Percentiles rank a stretch among this genome's conserved stretches.
Evolutionary conservation across 371 early-diverging fungal species (phyloP).

Genomic region (Actinomortierella wolfii): DNA sequence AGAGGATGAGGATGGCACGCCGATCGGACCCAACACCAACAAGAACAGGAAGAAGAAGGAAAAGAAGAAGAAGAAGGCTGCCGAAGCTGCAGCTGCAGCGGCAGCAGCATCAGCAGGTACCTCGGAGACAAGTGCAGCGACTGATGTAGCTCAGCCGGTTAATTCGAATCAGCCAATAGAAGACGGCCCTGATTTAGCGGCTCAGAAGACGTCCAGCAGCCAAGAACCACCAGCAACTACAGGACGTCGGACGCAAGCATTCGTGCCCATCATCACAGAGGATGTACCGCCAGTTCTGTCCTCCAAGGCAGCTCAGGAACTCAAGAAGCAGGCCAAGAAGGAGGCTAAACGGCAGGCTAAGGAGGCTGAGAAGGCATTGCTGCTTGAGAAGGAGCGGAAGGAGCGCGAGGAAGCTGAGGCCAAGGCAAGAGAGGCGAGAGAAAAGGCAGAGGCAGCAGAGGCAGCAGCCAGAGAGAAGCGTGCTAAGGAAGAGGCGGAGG

Average conservation of each 20-base stretch:
- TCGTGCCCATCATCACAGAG: background rate
- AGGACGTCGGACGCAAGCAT: background rate
- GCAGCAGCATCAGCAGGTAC: constrained; percentile 5
- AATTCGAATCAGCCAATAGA: background rate
- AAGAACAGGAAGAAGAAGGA: constrained; percentile 53
- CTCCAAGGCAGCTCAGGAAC: constrained; percentile 26
- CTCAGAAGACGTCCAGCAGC: background rate
- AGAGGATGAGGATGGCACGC: constrained; percentile 29
- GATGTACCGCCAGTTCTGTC: constrained; percentile 18
- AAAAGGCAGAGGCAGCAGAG: constrained; percentile 24
- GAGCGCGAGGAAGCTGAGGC: constrained; percentile 39
- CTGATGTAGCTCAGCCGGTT: too few relatives aligned
- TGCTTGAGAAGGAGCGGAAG: constrained; percentile 8
- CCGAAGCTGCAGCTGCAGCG: constrained; percentile 37
- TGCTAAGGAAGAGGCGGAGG: constrained; percentile 24
- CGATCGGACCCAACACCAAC: constrained; percentile 18
- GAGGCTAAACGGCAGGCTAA: constrained; percentile 45
- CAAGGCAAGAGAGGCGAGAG: constrained; percentile 48
- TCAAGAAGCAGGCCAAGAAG: constrained; percentile 44
- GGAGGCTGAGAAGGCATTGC: constrained; percentile 10
- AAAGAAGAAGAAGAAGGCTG: constrained; percentile 51
- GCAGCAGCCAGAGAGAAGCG: constrained; percentile 10
- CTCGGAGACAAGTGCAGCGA: background rate
- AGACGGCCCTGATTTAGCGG: background rate
- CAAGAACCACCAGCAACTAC: background rate